Percentiles rank a stretch among this genome's conserved stretches.
Conservation (phyloP, 2,329 filamentous ascomycete genomes). For the Mycocentrospora acerina region DNA sequence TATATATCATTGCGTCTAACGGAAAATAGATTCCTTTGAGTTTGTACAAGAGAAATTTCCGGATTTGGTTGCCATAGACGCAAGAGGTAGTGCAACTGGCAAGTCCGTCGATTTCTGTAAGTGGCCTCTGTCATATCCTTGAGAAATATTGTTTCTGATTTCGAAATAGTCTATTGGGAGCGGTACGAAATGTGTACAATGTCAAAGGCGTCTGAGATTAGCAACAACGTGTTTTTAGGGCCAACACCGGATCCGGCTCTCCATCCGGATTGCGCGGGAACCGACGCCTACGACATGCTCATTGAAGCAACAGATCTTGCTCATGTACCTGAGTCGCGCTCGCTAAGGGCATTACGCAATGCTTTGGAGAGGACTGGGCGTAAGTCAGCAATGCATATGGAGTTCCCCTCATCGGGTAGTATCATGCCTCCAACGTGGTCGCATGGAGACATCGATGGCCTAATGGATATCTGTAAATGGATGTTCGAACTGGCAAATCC, state of each 20-base stretch:
- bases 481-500: conserved; percentile 81
- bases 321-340: conserved; percentile 68
- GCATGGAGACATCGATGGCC: conserved; percentile 77
- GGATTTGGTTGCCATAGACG: conserved; percentile 74
- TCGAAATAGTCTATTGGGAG: conserved; percentile 70
- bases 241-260: conserved; percentile 73
- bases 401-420: conserved; percentile 94
- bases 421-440: conserved; percentile 83
- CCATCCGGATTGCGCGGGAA: conserved; percentile 41
- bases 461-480: conserved; percentile 87
- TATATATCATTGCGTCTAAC: too few species aligned
- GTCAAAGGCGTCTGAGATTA: conserved; percentile 86
- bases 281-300: conserved; percentile 73
- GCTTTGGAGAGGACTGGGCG: conserved; percentile 49
- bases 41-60: conserved; percentile 68
- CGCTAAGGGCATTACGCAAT: conserved; percentile 64
- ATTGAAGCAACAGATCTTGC: conserved; percentile 89
- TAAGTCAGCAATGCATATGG: conserved; percentile 58
- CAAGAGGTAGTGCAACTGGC: conserved; percentile 69
- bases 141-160: conserved; percentile 1
- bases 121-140: conserved; percentile 17
- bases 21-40: conserved; percentile 25
- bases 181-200: conserved; percentile 89
- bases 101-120: conserved; percentile 80
- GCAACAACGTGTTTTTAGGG: conserved; percentile 86